phyloP scores from a whole-genome alignment of 176 grass and related monocot species.

The Aegilops tauschii region DNA sequence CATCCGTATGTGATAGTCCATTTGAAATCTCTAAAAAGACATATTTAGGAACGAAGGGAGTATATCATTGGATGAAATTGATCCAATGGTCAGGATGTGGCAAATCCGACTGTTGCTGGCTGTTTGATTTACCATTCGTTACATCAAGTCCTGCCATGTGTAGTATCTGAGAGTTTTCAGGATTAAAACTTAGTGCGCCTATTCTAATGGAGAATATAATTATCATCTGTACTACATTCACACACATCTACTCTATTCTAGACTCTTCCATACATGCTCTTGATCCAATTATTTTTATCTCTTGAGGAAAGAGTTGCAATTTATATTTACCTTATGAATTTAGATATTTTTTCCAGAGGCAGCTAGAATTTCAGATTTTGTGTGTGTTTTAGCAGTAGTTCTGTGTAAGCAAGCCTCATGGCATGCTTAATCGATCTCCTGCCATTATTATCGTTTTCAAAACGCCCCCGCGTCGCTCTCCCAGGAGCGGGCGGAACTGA shows the following conservation, averaged over 20 bases:
- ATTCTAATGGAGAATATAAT: background rate
- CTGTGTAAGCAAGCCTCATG: background rate
- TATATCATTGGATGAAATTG: background rate
- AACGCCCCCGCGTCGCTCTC: too few species aligned
- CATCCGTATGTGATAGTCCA: too few species aligned
- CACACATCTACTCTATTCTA: background rate
- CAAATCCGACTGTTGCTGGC: background rate
- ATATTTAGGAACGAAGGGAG: too few species aligned
- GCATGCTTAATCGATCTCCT: too few species aligned
- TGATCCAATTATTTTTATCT: background rate
- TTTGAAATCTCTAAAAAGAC: too few species aligned
- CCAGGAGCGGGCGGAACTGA: too few species aligned
- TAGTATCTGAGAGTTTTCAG: background rate
- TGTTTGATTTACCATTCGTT: background rate
- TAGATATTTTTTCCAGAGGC: background rate
- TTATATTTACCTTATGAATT: background rate
- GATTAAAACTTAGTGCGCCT: background rate
- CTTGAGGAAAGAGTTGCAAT: background rate
- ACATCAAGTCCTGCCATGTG: background rate
- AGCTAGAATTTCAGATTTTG: background rate
- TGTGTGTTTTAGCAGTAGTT: background rate
- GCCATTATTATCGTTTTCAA: too few species aligned
- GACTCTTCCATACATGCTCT: background rate
- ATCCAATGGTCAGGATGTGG: background rate
- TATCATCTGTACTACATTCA: background rate